phyloP scores from a whole-genome alignment of 2,329 filamentous ascomycete species.

The Leptographium galeiforme region DNA sequence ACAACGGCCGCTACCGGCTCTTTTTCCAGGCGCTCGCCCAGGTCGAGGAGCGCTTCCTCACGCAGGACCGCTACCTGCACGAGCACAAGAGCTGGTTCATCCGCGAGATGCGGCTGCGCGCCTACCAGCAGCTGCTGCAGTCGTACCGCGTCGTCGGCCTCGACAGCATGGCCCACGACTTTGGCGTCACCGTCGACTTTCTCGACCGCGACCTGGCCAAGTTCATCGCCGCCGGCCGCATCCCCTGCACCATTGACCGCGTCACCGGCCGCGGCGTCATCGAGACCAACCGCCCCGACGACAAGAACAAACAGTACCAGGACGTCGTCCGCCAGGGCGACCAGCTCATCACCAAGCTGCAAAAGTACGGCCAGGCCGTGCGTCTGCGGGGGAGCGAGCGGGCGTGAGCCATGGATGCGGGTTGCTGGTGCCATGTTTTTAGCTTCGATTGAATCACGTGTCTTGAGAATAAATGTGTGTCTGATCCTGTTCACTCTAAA shows the following conservation, averaged over 20 bases:
- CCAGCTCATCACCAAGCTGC: conserved; percentile 93
- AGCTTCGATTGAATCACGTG: too few relatives aligned
- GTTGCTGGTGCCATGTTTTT: too few relatives aligned
- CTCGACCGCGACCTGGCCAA: conserved; percentile 90
- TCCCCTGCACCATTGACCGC: conserved; percentile 93
- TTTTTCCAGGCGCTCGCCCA: conserved; percentile 84
- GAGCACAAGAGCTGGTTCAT: conserved; percentile 98
- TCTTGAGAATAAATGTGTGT: not conserved
- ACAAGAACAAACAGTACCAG: conserved; percentile 99
- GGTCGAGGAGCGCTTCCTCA: conserved; percentile 89
- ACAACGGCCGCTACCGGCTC: conserved; percentile 83
- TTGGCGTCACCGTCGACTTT: conserved; percentile 93
- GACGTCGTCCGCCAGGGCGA: conserved; percentile 97
- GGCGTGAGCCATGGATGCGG: too few relatives aligned
- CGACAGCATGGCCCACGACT: conserved; percentile 92
- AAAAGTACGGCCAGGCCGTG: conserved; percentile 97
- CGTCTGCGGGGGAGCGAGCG: conserved; percentile 88
- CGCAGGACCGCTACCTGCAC: conserved; percentile 84
- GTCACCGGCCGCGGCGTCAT: conserved; percentile 94
- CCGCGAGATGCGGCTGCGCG: conserved; percentile 91
- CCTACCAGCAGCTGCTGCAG: conserved; percentile 93
- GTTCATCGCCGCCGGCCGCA: conserved; percentile 89
- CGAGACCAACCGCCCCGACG: conserved; percentile 92
- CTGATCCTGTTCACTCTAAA: not conserved
- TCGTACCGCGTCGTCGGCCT: conserved; percentile 96